Evolutionary conservation across 2,329 filamentous ascomycete species (phyloP).

Genomic region (Monilinia laxa): DNA sequence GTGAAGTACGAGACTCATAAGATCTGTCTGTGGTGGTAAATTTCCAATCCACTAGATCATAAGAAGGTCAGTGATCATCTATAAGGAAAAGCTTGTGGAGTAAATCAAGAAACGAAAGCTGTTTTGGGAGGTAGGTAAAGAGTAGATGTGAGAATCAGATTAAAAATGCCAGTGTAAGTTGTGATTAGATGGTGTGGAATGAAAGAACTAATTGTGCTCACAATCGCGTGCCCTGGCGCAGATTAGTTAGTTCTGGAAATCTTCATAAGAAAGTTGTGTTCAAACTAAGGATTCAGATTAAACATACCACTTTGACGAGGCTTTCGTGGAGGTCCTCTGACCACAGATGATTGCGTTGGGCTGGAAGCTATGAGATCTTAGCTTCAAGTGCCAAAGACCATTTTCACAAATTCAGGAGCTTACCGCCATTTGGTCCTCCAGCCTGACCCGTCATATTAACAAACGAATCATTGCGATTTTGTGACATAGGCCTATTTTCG

Average conservation of each 20-base stretch:
- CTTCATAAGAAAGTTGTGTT: neutral
- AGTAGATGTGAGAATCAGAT: neutral
- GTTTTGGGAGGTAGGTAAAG: neutral
- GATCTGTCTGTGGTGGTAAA: conserved; percentile 75
- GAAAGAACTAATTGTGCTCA: neutral
- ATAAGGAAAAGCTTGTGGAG: too few relatives aligned
- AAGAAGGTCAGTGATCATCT: conserved; percentile 2
- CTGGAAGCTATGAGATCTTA: conserved; percentile 36
- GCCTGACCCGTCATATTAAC: conserved; percentile 18
- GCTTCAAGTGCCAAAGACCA: conserved; percentile 14
- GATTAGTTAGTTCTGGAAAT: neutral
- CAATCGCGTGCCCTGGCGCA: conserved; percentile 71
- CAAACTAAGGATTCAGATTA: neutral
- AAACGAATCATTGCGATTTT: conserved; percentile 29
- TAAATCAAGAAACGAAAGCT: neutral
- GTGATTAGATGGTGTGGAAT: neutral
- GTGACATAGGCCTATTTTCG: conserved; percentile 27
- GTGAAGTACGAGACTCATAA: conserved; percentile 85
- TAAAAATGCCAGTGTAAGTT: neutral
- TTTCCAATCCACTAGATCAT: conserved; percentile 79
- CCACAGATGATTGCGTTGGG: conserved; percentile 45
- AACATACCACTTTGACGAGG: conserved; percentile 61
- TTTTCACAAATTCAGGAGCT: conserved; percentile 20
- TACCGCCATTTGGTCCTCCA: conserved; percentile 36
- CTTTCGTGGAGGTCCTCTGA: conserved; percentile 55